phyloP scores from a whole-genome alignment of 1,139 yeast species.

The Nakaseomyces sp. region DNA sequence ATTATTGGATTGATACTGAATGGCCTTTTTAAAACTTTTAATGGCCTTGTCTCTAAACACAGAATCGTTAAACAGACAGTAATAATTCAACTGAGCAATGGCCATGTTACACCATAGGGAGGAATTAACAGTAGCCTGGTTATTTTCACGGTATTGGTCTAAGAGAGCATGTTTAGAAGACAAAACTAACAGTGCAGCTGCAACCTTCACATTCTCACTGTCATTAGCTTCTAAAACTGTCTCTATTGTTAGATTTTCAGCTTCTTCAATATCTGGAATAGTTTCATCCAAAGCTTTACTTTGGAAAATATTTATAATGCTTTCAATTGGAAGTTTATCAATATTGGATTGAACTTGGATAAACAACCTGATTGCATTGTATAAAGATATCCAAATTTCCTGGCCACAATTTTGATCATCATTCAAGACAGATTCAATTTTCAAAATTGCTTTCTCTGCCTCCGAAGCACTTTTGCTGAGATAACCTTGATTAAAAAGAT shows the following conservation, averaged over 20 bases:
- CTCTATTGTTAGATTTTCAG: slow-evolving; percentile 39
- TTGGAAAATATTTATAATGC: slow-evolving; percentile 33
- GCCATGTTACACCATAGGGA: slow-evolving; percentile 65
- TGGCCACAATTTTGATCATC: slow-evolving; percentile 30
- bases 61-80: slow-evolving; percentile 30
- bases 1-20: slow-evolving; percentile 60
- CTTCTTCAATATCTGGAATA: slow-evolving; percentile 12
- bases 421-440: slow-evolving; percentile 19
- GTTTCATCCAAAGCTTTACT: background rate
- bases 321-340: slow-evolving; percentile 39
- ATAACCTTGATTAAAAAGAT: slow-evolving; percentile 52
- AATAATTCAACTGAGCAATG: slow-evolving; percentile 48
- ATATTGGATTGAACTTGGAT: slow-evolving; percentile 40
- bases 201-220: slow-evolving; percentile 23
- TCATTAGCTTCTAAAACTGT: slow-evolving; percentile 26
- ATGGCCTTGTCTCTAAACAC: slow-evolving; percentile 43
- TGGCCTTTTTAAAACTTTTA: slow-evolving; percentile 51
- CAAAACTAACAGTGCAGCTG: slow-evolving; percentile 24
- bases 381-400: slow-evolving; percentile 45
- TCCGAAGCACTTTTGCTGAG: slow-evolving; percentile 52
- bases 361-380: slow-evolving; percentile 40
- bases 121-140: slow-evolving; percentile 46
- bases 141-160: slow-evolving; percentile 11
- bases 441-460: slow-evolving; percentile 37
- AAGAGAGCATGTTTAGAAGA: slow-evolving; percentile 26